Evolutionary conservation across 352 stramenopile genomes (phyloP), one percentile per base, ranked within the genome.

Genomic region (Globisporangium echinulatum): DNA sequence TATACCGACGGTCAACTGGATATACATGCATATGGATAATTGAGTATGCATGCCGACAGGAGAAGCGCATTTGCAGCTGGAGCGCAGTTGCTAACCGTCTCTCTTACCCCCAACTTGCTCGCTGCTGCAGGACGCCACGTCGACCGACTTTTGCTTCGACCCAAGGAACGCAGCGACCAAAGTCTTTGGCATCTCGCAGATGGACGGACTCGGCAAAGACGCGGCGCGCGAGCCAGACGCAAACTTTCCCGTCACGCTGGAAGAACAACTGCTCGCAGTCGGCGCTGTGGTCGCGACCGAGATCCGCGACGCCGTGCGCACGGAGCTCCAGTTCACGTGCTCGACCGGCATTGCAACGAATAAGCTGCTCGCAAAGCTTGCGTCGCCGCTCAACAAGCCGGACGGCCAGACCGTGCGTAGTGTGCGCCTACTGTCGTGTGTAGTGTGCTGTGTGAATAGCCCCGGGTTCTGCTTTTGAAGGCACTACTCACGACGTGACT

Each of bases 341-440:
- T 94, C 85, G 15, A 87, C 85, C 5, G 85, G 82, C 11, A 72
- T 94, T 49, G 80, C 85, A 14, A 64, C 70, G 52, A 92, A 89
- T 66, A 94, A 94, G 54, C 69, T 94, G 9, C 52, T 92, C 38
- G 76, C 85, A 44, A 94, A 94, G 58, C 56, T 94, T 11, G 81
- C 70, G 4, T 92, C 85, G 4, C 85, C 85, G 11, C 62, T 92
- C 7, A 92, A 94, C 62, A 94, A 94, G 49, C 85, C 85, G 5
- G 79, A 88, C 38, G 85, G 85, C 0, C 85, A 94, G 73, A 83
- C 80, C 33, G 77, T 85, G 55, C 40, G 62, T 59, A 33, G 25
- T 3, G 25, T 33, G 25, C 25, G 25, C 3, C 25, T 33, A 33
- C 25, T 33, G 25, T 33, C 25, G 25, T 33, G 25, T 33, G 25